Evolutionary conservation across 108 stramenopile species (phyloP).

Genomic region (Skeletonema menzelii): DNA sequence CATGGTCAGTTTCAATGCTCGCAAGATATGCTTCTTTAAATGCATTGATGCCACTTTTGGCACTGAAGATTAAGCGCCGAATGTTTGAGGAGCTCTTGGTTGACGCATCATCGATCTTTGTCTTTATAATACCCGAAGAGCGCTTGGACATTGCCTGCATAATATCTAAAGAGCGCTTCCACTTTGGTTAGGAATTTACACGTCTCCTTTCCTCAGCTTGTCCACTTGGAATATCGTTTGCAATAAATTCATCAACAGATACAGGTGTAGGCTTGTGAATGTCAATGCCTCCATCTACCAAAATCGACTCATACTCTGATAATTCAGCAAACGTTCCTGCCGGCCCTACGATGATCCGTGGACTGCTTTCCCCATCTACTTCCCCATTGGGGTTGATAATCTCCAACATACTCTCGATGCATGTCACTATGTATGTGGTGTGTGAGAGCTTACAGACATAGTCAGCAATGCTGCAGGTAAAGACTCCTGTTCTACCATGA

Average conservation of each 20-base stretch:
- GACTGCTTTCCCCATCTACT: background rate
- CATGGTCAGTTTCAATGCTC: background rate
- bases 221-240: background rate
- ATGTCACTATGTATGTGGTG: too few species aligned
- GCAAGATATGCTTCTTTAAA: background rate
- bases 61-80: background rate
- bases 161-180: too few species aligned
- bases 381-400: too few species aligned
- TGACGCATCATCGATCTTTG: background rate
- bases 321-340: background rate
- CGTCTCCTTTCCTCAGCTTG: background rate
- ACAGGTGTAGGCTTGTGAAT: background rate
- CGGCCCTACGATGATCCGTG: background rate
- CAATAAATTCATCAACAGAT: background rate
- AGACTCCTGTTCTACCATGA: too few species aligned
- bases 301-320: background rate
- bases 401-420: too few species aligned
- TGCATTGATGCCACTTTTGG: background rate
- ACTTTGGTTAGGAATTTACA: too few species aligned
- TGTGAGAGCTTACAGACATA: too few species aligned
- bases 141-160: background rate
- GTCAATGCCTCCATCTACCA: background rate
- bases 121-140: background rate
- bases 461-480: too few species aligned
- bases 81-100: background rate